Evolutionary conservation across 177 flowering plant genomes (phyloP).

Genomic region (Tripterygium wilfordii): DNA sequence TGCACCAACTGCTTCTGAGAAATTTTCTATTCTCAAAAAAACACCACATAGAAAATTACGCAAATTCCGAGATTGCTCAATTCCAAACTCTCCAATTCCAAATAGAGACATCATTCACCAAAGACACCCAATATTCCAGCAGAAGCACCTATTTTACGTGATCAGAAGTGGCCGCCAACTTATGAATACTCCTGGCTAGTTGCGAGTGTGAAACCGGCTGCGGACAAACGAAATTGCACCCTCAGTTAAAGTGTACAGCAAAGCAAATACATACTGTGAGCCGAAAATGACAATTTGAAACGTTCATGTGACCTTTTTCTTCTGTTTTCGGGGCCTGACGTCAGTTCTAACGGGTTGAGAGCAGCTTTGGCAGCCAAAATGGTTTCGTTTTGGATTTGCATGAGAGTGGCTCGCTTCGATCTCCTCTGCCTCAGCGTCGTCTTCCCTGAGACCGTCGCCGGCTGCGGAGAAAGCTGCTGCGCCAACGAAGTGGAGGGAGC

Average conservation of each 20-base stretch:
- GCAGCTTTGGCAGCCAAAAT: constrained; percentile 88
- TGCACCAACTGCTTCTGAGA: constrained; percentile 86
- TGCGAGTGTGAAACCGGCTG: constrained; percentile 96
- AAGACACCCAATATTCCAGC: no score
- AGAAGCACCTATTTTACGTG: no score
- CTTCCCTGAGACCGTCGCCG: constrained; percentile 18
- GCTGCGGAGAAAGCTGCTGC: background rate
- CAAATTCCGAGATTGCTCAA: no score
- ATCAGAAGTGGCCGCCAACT: constrained; percentile 91
- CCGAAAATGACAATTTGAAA: no score
- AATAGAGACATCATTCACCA: no score
- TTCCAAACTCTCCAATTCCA: no score
- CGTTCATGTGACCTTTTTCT: constrained; percentile 57
- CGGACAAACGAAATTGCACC: background rate
- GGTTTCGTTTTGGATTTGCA: constrained; percentile 96
- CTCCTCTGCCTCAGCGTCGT: constrained; percentile 54
- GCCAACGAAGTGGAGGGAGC: background rate
- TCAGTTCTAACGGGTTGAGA: constrained; percentile 56
- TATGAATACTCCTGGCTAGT: constrained; percentile 95
- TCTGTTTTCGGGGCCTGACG: constrained; percentile 73
- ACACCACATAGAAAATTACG: background rate
- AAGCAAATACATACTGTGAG: no score
- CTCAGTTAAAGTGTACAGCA: no score
- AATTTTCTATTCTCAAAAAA: constrained; percentile 57
- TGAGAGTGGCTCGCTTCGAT: constrained; percentile 52